Evolutionary conservation across 2,329 filamentous ascomycete species (phyloP), one percentile per base, ranked within the genome.

Genomic region (Monosporascus sp.): DNA sequence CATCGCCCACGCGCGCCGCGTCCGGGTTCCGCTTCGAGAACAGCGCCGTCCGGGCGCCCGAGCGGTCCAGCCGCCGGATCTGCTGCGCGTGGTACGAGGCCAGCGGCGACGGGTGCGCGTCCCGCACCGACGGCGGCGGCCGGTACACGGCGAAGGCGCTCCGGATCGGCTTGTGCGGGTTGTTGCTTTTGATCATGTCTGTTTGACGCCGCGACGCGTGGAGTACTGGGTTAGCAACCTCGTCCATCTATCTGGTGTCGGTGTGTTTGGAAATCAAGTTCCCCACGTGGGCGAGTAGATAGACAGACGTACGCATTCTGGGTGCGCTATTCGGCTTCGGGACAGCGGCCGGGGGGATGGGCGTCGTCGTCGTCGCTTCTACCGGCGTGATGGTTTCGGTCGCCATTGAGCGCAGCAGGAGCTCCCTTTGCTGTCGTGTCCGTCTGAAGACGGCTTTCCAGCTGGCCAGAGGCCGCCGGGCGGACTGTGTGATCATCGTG

Each of bases 1-100:
- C 89, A 72, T 99, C 94, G 65, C 94, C 94, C 1, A 88, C 83
- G 64, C 88, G 87, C 52, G 87, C 91, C 64, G 85, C 82, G 70
- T 97, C 91, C 35, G 82, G 81, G 72, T 93, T 95, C 51, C 79
- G 73, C 62, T 82, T 83, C 60, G 85, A 83, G 77, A 99, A 97
- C 53, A 99, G 85, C 35, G 84, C 82, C 44, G 86, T 87, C 56
- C 93, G 88, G 50, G 88, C 86, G 49, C 91, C 91, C 1, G 86
- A 91, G 5, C 91, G 91, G 73, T 99, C 94, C 65, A 97, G 88
- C 43, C 80, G 71, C 41, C 79, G 68, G 65, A 96, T 80, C 74
- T 96, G 90, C 52, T 82, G 74, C 50, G 79, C 70, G 61, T 86
- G 85, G 63, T 96, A 78, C 54, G 80, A 71, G 38, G 78, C 77